Evolutionary conservation across 257 asterid species (phyloP).

Genomic region (Gentiana macrophylla): DNA sequence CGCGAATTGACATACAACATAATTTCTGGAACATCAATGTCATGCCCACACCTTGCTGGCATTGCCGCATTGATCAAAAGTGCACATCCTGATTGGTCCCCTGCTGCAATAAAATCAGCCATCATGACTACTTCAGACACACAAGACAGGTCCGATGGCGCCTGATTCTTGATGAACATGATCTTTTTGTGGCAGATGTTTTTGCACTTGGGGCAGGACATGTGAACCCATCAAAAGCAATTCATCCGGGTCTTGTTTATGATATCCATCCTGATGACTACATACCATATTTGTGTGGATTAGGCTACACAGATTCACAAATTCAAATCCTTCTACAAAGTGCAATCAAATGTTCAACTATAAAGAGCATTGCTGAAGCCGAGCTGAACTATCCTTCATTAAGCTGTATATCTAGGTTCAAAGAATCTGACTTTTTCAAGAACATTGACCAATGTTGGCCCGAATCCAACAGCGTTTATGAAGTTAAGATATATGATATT

Average conservation of each 20-base stretch:
- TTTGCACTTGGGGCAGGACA: constrained; percentile 5
- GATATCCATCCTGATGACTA: constrained; percentile 1
- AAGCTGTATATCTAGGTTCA: neutral
- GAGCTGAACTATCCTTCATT: constrained; percentile 8
- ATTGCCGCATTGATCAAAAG: constrained; percentile 14
- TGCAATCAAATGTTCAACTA: neutral
- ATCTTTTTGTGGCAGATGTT: neutral
- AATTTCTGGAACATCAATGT: constrained; percentile 14
- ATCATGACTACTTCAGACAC: no score
- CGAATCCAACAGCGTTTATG: neutral
- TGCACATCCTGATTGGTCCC: constrained; percentile 19
- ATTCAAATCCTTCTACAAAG: neutral
- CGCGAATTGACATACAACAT: constrained; percentile 7
- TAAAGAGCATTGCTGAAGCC: neutral
- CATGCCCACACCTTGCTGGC: constrained; percentile 18
- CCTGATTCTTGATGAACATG: no score
- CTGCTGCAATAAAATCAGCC: constrained; percentile 5
- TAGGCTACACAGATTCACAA: constrained; percentile 3
- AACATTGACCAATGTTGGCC: constrained; percentile 3
- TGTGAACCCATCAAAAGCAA: constrained; percentile 11
- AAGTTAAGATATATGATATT: neutral
- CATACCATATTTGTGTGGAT: constrained; percentile 3
- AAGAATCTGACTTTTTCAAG: neutral
- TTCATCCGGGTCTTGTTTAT: constrained; percentile 12
- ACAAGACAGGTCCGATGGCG: no score